Evolutionary conservation across 2,329 filamentous ascomycete genomes (phyloP), one percentile per base, ranked within the genome.

Genomic region (Pestalotiopsis sp.): DNA sequence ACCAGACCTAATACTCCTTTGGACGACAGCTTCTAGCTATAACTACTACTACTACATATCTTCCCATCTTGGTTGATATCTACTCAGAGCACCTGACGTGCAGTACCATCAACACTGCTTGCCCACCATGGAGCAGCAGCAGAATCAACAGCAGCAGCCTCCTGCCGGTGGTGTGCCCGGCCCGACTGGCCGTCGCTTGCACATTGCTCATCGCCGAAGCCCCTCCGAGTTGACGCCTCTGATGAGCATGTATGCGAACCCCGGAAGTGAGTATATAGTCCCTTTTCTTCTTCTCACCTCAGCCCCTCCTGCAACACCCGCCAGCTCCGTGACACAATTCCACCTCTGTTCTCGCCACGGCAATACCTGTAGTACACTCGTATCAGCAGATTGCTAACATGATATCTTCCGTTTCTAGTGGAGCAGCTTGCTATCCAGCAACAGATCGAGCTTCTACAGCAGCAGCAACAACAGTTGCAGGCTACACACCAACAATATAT

Each of bases 351-450:
- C 14, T n/a, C 44, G 20, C 17, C n/a, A n/a, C 44, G 17, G 44
- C 17, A 48, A 14, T 48, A 17, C 2, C 3, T 35, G 10, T 58
- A 3, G 2, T 4, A 26, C 65, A 17, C 65, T 61, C 66, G 55
- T 57, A 26, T 66, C 14, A 13, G 26, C 30, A 9, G 9, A 20
- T 20, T 11, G 65, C 58, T 66, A 55, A 66, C 57, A 14, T 26
- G 4, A 35, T 30, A 17, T 52, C 52, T 66, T 35, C 38, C 40
- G 7, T 59, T 62, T 62, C 14, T 57, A 97, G 94, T 98, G 93
- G 95, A 98, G 85, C 94, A 98, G 88, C 89, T 97, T 78, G 94
- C 94, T 78, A 94, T 98, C 79, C 94, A 97, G 84, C 95, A 98
- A 85, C 95, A 98, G 83, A 98, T 98, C 78, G 95, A 98, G 83